Evolutionary conservation across 2,329 filamentous ascomycete genomes (phyloP).

Genomic region (Falciphora oryzae): DNA sequence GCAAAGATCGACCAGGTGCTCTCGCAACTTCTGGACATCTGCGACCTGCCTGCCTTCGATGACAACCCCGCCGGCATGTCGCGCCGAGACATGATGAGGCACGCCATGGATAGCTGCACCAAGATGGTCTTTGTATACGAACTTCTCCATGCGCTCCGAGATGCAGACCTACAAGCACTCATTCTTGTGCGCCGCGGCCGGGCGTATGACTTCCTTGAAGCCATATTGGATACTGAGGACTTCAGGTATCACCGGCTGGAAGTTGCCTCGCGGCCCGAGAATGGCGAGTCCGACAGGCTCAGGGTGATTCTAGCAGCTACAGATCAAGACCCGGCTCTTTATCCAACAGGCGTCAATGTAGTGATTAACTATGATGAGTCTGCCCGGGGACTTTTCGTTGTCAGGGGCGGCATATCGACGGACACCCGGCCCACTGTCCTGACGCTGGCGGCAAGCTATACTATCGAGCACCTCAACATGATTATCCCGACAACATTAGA

Average conservation of each 20-base stretch:
- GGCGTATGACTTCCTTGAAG: slow-evolving; percentile 46
- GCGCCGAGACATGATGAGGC: slow-evolving; percentile 40
- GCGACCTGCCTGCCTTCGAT: slow-evolving; percentile 50
- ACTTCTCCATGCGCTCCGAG: slow-evolving; percentile 40
- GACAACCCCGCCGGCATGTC: slow-evolving; percentile 38
- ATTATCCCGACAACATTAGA: slow-evolving; percentile 34
- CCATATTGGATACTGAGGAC: slow-evolving; percentile 36
- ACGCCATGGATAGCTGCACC: slow-evolving; percentile 49
- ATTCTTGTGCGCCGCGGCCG: slow-evolving; percentile 46
- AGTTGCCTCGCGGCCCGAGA: slow-evolving; percentile 11
- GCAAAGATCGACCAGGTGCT: slow-evolving; percentile 47
- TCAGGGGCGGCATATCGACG: slow-evolving; percentile 10
- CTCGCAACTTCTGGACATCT: slow-evolving; percentile 44
- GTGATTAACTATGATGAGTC: slow-evolving; percentile 50
- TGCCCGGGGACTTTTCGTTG: slow-evolving; percentile 26
- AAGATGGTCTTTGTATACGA: slow-evolving; percentile 57
- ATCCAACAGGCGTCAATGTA: slow-evolving; percentile 39
- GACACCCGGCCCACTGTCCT: slow-evolving; percentile 36
- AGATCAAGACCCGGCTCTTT: slow-evolving; percentile 28
- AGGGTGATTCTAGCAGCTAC: slow-evolving; percentile 39
- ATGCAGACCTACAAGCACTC: slow-evolving; percentile 41
- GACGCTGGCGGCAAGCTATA: slow-evolving; percentile 42
- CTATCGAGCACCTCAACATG: slow-evolving; percentile 50
- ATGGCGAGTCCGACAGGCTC: slow-evolving; percentile 17
- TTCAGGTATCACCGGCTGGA: slow-evolving; percentile 27